Conservation (phyloP, 441 rosid genomes). For the Adansonia gregorii region DNA sequence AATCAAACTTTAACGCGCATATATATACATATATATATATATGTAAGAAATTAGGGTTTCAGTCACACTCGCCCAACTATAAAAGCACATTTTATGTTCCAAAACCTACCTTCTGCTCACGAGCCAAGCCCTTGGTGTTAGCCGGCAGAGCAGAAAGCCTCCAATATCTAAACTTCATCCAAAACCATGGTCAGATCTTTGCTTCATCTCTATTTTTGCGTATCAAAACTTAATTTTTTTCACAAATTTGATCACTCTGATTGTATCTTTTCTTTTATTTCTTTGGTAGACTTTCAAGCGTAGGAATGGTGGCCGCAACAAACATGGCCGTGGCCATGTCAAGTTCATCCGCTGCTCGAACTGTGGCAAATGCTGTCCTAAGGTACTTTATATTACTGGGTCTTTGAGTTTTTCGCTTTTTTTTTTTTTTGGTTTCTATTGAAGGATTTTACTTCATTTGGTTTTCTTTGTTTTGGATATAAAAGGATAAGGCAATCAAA, state of each 20-base stretch:
- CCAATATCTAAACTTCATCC: not conserved
- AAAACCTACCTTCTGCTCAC: not conserved
- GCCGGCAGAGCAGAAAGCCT: slow-evolving; percentile 21
- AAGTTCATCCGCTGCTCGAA: slow-evolving; percentile 95
- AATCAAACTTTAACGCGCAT: too few relatives aligned
- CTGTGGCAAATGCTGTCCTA: slow-evolving; percentile 95
- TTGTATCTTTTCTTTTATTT: not conserved
- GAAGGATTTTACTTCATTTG: not conserved
- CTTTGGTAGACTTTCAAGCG: slow-evolving; percentile 81
- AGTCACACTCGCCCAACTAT: not conserved
- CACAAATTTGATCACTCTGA: not conserved
- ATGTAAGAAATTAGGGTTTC: slow-evolving; percentile 16
- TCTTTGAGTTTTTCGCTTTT: not conserved
- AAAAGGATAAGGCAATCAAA: slow-evolving; percentile 87
- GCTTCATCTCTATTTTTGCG: not conserved
- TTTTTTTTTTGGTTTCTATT: not conserved
- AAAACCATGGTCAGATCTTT: slow-evolving; percentile 17
- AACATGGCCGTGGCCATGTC: slow-evolving; percentile 95
- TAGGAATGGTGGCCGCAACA: slow-evolving; percentile 93
- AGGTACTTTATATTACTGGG: slow-evolving; percentile 43
- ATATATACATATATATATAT: too few relatives aligned
- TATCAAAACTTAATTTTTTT: not conserved
- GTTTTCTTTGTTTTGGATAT: not conserved
- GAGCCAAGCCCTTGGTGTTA: not conserved
- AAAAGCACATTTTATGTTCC: not conserved